Conservation (phyloP, 1,284 basidiomycete species). For the Ceratobasidium sp. region DNA sequence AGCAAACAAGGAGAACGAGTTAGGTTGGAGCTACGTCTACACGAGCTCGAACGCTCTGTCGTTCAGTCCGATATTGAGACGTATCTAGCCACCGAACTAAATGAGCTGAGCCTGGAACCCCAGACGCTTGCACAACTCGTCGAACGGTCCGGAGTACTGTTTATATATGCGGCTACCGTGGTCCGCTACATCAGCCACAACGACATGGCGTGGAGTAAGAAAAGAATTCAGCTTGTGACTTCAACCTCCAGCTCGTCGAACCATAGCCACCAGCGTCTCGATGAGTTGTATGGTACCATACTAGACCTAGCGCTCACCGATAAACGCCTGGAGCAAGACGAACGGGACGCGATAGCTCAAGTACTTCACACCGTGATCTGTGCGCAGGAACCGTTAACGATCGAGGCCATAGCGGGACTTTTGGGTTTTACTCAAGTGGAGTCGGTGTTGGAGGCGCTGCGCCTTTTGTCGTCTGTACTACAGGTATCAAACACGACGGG, state of each 20-base stretch:
- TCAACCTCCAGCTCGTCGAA: background rate
- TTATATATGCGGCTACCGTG: constrained; percentile 28
- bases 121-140: background rate
- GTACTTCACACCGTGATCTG: constrained; percentile 8
- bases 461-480: background rate
- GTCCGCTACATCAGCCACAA: constrained; percentile 6
- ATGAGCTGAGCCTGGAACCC: background rate
- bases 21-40: background rate
- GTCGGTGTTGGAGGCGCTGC: no score
- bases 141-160: constrained; percentile 1
- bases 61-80: background rate
- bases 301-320: constrained; percentile 3
- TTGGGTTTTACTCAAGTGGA: no score
- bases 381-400: background rate
- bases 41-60: constrained; percentile 1
- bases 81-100: background rate
- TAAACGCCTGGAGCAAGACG: background rate
- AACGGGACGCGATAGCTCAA: background rate
- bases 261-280: background rate
- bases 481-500: no score
- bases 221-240: background rate
- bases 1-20: background rate
- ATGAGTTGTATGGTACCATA: background rate
- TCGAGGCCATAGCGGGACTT: no score
- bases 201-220: background rate